Evolutionary conservation across 2,329 filamentous ascomycete species (phyloP).

Genomic region (Diaporthe ilicicola): DNA sequence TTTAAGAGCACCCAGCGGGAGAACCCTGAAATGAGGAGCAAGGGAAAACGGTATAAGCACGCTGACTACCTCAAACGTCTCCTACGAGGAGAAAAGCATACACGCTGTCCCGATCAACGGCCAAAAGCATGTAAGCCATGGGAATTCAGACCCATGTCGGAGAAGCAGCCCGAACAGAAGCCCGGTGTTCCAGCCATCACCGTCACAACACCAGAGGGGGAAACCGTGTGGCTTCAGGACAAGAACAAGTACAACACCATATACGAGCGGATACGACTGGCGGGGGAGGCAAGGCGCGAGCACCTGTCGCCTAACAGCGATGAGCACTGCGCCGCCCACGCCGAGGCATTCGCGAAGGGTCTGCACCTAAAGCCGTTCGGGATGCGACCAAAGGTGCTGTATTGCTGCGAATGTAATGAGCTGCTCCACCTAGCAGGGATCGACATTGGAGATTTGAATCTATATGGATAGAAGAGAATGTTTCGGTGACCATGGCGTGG

Average conservation of each 20-base stretch:
- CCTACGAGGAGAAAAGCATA: not conserved
- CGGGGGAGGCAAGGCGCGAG: not conserved
- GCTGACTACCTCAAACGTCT: not conserved
- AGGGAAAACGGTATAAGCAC: accelerated
- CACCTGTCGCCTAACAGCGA: not conserved
- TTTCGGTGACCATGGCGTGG: too few relatives aligned
- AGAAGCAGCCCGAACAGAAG: not conserved
- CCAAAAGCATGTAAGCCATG: not conserved
- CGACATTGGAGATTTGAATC: not conserved
- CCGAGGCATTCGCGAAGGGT: not conserved
- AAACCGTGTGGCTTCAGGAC: not conserved
- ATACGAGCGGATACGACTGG: accelerated
- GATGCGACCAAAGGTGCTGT: not conserved
- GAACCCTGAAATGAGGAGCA: accelerated
- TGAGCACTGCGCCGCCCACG: not conserved
- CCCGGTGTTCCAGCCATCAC: not conserved
- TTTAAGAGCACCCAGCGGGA: not conserved
- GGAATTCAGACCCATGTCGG: not conserved
- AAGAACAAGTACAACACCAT: not conserved
- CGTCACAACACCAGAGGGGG: not conserved
- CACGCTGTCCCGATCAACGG: too few relatives aligned
- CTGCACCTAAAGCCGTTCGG: not conserved
- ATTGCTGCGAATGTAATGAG: not conserved
- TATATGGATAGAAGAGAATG: too few relatives aligned
- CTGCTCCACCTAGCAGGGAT: not conserved